These are phyloP conservation scores for Rhododendron griersonianum DNA, from an alignment of 148 eudicot species.

Conservation along the genomic window DNA sequence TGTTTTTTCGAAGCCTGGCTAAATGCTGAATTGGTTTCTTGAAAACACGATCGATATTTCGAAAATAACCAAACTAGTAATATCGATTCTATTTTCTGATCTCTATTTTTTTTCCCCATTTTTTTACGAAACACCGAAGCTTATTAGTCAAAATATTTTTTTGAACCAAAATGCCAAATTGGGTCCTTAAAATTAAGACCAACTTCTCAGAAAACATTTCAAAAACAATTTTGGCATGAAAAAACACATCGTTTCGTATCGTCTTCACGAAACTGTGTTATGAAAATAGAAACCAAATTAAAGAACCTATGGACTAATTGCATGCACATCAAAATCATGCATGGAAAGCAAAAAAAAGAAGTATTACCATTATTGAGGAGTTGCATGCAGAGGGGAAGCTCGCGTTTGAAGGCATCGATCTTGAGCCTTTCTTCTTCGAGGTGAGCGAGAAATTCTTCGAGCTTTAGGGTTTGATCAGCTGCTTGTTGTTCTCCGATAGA, in stretches of 20 bases:
- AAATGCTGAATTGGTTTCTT: not conserved
- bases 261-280: not conserved
- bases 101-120: not conserved
- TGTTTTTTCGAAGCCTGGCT: not conserved
- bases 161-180: not conserved
- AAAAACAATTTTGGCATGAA: too few relatives aligned
- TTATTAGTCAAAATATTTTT: not conserved
- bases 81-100: not conserved
- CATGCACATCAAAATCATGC: not conserved
- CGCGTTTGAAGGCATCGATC: constrained; percentile 92
- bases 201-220: not conserved
- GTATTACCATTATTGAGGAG: constrained; percentile 69
- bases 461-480: constrained; percentile 32
- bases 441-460: constrained; percentile 60
- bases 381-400: constrained; percentile 88
- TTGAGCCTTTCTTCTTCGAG: constrained; percentile 85
- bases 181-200: not conserved
- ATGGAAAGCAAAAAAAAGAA: not conserved
- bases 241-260: too few relatives aligned
- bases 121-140: not conserved
- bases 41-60: not conserved
- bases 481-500: constrained; percentile 37
- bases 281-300: not conserved
- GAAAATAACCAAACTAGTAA: not conserved
- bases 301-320: not conserved